A percentile compares a stretch with the other conserved stretches of the same genome.
phyloP scores from a whole-genome alignment of 805 yeast species.

The Groenewaldozyma tartarivorans region DNA sequence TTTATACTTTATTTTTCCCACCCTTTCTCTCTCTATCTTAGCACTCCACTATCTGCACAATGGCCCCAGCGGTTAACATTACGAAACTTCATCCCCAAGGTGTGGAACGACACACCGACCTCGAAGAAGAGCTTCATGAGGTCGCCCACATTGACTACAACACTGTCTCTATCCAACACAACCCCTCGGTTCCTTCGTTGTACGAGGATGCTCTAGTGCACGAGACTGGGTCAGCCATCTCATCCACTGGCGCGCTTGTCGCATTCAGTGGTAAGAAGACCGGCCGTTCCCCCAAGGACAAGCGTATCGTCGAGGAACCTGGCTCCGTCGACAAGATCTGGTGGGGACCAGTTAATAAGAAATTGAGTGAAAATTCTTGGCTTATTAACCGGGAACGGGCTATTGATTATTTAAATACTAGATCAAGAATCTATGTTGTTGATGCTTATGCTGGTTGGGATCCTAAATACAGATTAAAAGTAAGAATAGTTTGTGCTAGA shows the following conservation, averaged over 20 bases:
- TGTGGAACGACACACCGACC: constrained; percentile 31
- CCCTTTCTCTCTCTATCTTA: not conserved
- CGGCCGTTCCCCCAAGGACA: constrained; percentile 97
- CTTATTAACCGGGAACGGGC: constrained; percentile 93
- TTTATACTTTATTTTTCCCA: not conserved
- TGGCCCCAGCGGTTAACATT: constrained; percentile 31
- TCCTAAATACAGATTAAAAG: constrained; percentile 92
- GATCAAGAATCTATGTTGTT: constrained; percentile 86
- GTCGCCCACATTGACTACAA: constrained; percentile 34
- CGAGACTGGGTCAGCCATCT: constrained; percentile 84
- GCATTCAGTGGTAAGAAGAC: constrained; percentile 95
- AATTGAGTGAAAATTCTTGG: constrained; percentile 92
- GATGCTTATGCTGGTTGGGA: constrained; percentile 99
- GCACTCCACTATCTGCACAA: constrained; percentile 7
- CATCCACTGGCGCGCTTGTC: constrained; percentile 88
- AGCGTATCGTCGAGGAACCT: constrained; percentile 92
- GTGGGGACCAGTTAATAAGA: constrained; percentile 99
- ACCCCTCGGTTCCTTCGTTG: constrained; percentile 84
- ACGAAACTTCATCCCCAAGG: constrained; percentile 35
- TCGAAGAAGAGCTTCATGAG: constrained; percentile 32
- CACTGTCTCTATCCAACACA: constrained; percentile 47
- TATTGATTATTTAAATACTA: constrained; percentile 89
- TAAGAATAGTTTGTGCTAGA: constrained; percentile 92
- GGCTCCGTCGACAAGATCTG: constrained; percentile 76
- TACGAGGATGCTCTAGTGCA: constrained; percentile 84